Percentiles rank a stretch among this genome's conserved stretches.
These are phyloP conservation scores for Capsicum chinense DNA, from an alignment of 257 asterid genomes.

Conservation along the genomic window DNA sequence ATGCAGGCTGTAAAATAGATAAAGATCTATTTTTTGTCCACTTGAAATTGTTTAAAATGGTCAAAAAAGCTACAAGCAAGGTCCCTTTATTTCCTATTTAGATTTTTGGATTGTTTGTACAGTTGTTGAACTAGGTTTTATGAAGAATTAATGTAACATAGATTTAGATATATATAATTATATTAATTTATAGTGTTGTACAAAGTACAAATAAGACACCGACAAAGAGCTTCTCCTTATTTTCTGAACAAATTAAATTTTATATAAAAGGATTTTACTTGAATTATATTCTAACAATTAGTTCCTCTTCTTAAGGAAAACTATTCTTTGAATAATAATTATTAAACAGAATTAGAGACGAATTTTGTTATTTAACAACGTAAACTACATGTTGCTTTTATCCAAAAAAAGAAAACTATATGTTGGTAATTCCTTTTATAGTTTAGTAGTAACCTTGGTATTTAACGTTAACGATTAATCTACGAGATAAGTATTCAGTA, in stretches of 20 bases:
- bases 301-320: neutral
- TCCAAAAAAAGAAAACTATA: no score
- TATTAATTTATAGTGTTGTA: neutral
- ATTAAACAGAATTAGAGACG: no score
- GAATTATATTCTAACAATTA: neutral
- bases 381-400: no score
- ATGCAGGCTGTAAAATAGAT: neutral
- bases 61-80: neutral
- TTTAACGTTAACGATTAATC: no score
- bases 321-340: no score
- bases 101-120: neutral
- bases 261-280: neutral
- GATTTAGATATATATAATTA: neutral
- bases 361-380: neutral
- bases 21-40: neutral
- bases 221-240: slow-evolving; percentile 16
- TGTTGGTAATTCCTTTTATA: neutral
- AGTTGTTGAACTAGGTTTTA: neutral
- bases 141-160: slow-evolving; percentile 10
- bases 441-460: no score
- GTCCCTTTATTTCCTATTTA: neutral
- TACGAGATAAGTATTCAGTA: no score
- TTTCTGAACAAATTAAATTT: neutral
- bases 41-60: slow-evolving; percentile 22
- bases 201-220: slow-evolving; percentile 1